phyloP scores from a whole-genome alignment of 23 red algal species.

The Gracilaria gracilis region DNA sequence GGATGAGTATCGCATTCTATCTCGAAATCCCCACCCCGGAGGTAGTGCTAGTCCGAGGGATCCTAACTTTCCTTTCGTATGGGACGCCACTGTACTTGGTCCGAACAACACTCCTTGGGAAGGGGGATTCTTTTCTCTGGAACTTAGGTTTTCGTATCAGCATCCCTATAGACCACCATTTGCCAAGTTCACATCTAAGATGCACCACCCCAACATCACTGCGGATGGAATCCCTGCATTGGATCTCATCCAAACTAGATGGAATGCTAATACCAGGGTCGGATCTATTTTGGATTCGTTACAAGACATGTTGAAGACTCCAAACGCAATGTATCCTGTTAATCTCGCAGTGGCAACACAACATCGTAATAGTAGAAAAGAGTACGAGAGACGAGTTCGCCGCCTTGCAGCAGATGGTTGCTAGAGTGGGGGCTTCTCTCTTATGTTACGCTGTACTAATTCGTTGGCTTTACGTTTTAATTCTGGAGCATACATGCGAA shows the following conservation, averaged over 20 bases:
- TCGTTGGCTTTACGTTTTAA: not conserved
- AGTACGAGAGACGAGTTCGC: slow-evolving; percentile 68
- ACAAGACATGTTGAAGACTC: slow-evolving; percentile 61
- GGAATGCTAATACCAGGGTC: slow-evolving; percentile 61
- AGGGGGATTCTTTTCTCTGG: slow-evolving; percentile 73
- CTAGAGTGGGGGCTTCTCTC: not conserved
- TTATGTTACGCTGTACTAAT: not conserved
- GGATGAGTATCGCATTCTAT: slow-evolving; percentile 69
- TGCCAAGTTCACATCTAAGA: slow-evolving; percentile 61
- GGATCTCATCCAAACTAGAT: slow-evolving; percentile 76
- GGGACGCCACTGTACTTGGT: slow-evolving; percentile 80
- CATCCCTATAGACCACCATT: slow-evolving; percentile 76
- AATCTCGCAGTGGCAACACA: slow-evolving; percentile 49
- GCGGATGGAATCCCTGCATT: slow-evolving; percentile 78
- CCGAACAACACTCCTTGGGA: slow-evolving; percentile 76
- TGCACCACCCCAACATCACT: slow-evolving; percentile 84
- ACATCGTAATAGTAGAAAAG: slow-evolving; percentile 47
- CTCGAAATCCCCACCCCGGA: slow-evolving; percentile 56
- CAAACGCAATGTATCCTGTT: slow-evolving; percentile 59
- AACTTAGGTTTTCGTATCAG: slow-evolving; percentile 64
- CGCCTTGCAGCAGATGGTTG: slow-evolving; percentile 76
- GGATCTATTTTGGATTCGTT: slow-evolving; percentile 57
- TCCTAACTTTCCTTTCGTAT: slow-evolving; percentile 58
- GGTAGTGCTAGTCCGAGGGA: slow-evolving; percentile 75
- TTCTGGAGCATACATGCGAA: not conserved